Evolutionary conservation across 306 rosid genomes (phyloP).

Genomic region (Cucurbita argyrosperma): DNA sequence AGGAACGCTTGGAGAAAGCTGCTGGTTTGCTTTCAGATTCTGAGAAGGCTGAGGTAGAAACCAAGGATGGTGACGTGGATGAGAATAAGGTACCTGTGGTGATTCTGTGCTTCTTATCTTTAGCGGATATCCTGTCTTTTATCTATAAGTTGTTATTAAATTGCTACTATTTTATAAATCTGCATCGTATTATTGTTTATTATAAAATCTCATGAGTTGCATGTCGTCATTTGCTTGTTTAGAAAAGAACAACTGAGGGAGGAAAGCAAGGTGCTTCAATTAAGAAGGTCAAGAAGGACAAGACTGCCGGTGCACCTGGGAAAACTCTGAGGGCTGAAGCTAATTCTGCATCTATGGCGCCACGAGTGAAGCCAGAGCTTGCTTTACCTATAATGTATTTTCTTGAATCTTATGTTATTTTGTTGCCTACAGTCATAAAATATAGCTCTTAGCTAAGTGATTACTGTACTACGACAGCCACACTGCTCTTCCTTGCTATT

Average conservation of each 20-base stretch:
- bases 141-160: not conserved
- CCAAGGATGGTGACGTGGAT: slow-evolving; percentile 67
- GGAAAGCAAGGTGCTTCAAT: slow-evolving; percentile 78
- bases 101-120: slow-evolving; percentile 1
- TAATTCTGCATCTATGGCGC: slow-evolving; percentile 39
- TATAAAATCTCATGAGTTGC: not conserved
- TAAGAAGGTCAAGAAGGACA: slow-evolving; percentile 84
- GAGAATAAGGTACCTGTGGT: slow-evolving; percentile 57
- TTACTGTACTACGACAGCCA: not conserved
- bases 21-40: slow-evolving; percentile 66
- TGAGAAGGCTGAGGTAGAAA: slow-evolving; percentile 79
- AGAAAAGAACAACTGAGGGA: slow-evolving; percentile 77
- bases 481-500: not conserved
- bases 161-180: not conserved
- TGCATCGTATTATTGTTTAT: not conserved
- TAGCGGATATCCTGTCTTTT: not conserved
- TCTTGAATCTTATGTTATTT: slow-evolving; percentile 12
- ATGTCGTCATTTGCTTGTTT: slow-evolving; percentile 10
- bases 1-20: slow-evolving; percentile 75
- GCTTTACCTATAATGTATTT: slow-evolving; percentile 66
- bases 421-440: not conserved
- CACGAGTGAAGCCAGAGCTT: slow-evolving; percentile 90
- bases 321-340: slow-evolving; percentile 61
- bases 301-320: slow-evolving; percentile 53
- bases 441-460: not conserved